These are phyloP conservation scores for Chrysophaeum taylorii DNA, from an alignment of 352 stramenopile genomes.

Conservation along the genomic window DNA sequence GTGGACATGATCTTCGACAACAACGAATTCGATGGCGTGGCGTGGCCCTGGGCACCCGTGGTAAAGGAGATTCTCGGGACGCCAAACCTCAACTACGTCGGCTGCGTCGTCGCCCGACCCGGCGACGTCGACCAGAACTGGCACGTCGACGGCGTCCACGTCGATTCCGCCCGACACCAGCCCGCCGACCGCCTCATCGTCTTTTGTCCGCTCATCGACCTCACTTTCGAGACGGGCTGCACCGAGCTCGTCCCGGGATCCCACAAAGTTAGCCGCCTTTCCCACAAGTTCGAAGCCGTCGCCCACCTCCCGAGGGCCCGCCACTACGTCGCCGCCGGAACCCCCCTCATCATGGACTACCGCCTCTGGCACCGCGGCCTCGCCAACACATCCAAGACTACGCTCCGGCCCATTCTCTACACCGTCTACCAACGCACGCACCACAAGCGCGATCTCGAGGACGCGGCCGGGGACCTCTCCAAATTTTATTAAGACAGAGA, in stretches of 20 bases:
- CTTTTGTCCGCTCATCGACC: slow-evolving; percentile 53
- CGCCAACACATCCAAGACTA: slow-evolving; percentile 41
- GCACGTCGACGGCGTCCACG: slow-evolving; percentile 60
- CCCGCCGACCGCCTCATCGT: slow-evolving; percentile 57
- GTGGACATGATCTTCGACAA: slow-evolving; percentile 58
- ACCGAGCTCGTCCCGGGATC: slow-evolving; percentile 55
- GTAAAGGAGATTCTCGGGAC: slow-evolving; percentile 25
- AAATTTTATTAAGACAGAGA: too few relatives aligned
- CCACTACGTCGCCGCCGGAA: slow-evolving; percentile 37
- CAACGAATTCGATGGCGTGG: slow-evolving; percentile 36
- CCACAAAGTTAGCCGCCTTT: slow-evolving; percentile 33
- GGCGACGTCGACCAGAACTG: slow-evolving; percentile 58
- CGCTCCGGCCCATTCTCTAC: slow-evolving; percentile 51
- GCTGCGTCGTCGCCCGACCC: slow-evolving; percentile 52
- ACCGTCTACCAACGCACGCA: slow-evolving; percentile 47
- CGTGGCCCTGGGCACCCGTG: slow-evolving; percentile 30
- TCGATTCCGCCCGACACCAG: slow-evolving; percentile 43
- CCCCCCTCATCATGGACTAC: slow-evolving; percentile 49
- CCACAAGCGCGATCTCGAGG: background rate
- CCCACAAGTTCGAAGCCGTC: slow-evolving; percentile 46
- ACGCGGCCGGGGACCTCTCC: background rate
- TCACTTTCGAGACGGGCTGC: slow-evolving; percentile 41
- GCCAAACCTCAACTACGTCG: slow-evolving; percentile 50
- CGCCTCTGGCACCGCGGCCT: slow-evolving; percentile 57
- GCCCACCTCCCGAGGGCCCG: slow-evolving; percentile 44